These are phyloP conservation scores for Yamadazyma ubonensis DNA, from an alignment of 805 yeast species.

Conservation along the genomic window DNA sequence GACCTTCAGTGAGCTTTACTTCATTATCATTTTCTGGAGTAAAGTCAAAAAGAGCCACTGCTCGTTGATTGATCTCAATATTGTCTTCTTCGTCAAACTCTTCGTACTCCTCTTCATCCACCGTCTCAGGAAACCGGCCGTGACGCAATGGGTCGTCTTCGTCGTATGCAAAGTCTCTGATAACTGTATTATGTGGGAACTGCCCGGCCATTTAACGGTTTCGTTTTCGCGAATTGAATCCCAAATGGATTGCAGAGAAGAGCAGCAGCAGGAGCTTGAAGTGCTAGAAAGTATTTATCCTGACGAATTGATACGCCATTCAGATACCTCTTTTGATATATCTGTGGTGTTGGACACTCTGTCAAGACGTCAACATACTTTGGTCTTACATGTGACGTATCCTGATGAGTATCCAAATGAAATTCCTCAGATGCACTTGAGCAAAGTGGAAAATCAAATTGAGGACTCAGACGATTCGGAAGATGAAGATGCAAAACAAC, in stretches of 20 bases:
- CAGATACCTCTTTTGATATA: slow-evolving; percentile 47
- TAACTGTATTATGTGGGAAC: slow-evolving; percentile 35
- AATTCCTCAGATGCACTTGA: slow-evolving; percentile 57
- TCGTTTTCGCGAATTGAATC: neutral
- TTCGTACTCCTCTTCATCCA: slow-evolving; percentile 10
- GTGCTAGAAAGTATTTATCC: slow-evolving; percentile 91
- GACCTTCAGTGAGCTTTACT: slow-evolving; percentile 73
- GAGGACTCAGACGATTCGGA: slow-evolving; percentile 26
- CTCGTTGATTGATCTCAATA: slow-evolving; percentile 49
- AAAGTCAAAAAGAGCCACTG: slow-evolving; percentile 87
- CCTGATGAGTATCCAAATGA: slow-evolving; percentile 83
- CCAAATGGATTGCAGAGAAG: slow-evolving; percentile 74
- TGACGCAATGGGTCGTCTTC: slow-evolving; percentile 66
- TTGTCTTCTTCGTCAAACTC: slow-evolving; percentile 11
- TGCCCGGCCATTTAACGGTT: neutral
- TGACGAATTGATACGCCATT: slow-evolving; percentile 62
- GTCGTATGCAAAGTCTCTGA: slow-evolving; percentile 83
- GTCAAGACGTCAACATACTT: slow-evolving; percentile 55
- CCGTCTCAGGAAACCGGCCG: slow-evolving; percentile 38
- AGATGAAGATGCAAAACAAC: slow-evolving; percentile 43
- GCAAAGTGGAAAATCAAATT: slow-evolving; percentile 29
- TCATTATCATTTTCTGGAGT: slow-evolving; percentile 94
- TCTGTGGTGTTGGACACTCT: slow-evolving; percentile 65
- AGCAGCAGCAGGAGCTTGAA: slow-evolving; percentile 86
- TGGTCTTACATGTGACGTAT: slow-evolving; percentile 61